These are phyloP conservation scores for Nitzschia sp. DNA, from an alignment of 108 stramenopile species.

Conservation along the genomic window DNA sequence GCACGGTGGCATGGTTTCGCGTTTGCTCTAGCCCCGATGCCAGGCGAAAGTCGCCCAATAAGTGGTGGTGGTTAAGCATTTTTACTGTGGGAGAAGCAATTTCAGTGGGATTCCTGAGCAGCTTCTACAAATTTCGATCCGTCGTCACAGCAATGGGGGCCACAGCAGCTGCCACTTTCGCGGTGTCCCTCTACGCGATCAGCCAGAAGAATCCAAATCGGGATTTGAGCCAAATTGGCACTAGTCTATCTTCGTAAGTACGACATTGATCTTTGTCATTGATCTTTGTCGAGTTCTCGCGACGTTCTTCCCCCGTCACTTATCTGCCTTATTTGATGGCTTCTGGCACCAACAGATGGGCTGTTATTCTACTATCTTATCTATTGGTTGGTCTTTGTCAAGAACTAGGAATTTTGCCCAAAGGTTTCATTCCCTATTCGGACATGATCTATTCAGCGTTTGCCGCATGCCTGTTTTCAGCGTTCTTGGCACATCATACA, in stretches of 20 bases:
- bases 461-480: conserved; percentile 64
- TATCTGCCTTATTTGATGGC: no score
- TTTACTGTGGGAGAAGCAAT: conserved; percentile 84
- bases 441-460: conserved; percentile 65
- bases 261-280: no score
- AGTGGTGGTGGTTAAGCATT: conserved; percentile 71
- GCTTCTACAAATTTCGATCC: conserved; percentile 64
- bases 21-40: conserved; percentile 50
- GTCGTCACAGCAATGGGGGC: conserved; percentile 72
- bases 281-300: no score
- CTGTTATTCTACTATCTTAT: conserved; percentile 71
- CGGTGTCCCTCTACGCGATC: conserved; percentile 80
- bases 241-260: conserved; percentile 45
- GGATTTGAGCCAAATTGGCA: conserved; percentile 89
- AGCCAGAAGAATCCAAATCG: conserved; percentile 86
- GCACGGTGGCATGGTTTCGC: conserved; percentile 57
- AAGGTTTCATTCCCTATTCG: conserved; percentile 70
- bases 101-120: conserved; percentile 70
- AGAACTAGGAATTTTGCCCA: conserved; percentile 59
- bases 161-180: conserved; percentile 66
- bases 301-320: no score
- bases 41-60: conserved; percentile 62
- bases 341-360: conserved; percentile 33
- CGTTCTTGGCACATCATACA: conserved; percentile 83
- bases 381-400: conserved; percentile 74